Conservation (phyloP, 305 asterid genomes). For the Coffea humblotiana region DNA sequence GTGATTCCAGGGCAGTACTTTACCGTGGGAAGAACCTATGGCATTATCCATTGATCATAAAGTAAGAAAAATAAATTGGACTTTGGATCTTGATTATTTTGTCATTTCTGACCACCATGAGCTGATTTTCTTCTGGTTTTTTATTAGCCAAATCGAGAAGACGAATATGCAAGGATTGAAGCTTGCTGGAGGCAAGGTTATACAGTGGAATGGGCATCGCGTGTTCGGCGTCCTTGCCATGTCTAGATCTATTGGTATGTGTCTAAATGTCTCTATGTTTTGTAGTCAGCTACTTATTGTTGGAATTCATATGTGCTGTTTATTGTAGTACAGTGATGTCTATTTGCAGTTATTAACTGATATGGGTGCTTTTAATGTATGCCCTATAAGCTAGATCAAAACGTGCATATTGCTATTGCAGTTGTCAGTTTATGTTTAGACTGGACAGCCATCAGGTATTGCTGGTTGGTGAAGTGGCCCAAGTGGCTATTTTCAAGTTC, state of each 20-base stretch:
- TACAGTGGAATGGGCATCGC: constrained; percentile 98
- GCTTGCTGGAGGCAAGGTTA: constrained; percentile 95
- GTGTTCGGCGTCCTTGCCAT: constrained; percentile 98
- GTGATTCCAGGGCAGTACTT: constrained; percentile 96
- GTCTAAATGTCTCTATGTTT: constrained; percentile 8
- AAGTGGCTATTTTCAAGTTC: not conserved
- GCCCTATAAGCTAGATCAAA: not conserved
- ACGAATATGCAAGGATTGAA: constrained; percentile 88
- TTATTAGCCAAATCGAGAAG: constrained; percentile 84
- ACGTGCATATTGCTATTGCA: not conserved
- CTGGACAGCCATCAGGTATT: not conserved
- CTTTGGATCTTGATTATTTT: not conserved
- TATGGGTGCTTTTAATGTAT: not conserved
- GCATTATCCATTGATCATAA: constrained; percentile 86
- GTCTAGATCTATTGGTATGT: constrained; percentile 95
- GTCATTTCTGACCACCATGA: not conserved
- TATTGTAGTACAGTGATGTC: not conserved
- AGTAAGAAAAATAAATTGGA: constrained; percentile 36
- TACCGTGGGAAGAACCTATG: constrained; percentile 81
- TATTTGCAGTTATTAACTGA: not conserved
- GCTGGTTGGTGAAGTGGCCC: not conserved
- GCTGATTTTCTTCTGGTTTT: constrained; percentile 19
- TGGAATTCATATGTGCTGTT: not conserved
- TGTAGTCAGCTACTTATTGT: not conserved
- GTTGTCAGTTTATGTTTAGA: not conserved